Evolutionary conservation across 176 grass and related monocot species (phyloP).

Genomic region (Paspalum notatum): DNA sequence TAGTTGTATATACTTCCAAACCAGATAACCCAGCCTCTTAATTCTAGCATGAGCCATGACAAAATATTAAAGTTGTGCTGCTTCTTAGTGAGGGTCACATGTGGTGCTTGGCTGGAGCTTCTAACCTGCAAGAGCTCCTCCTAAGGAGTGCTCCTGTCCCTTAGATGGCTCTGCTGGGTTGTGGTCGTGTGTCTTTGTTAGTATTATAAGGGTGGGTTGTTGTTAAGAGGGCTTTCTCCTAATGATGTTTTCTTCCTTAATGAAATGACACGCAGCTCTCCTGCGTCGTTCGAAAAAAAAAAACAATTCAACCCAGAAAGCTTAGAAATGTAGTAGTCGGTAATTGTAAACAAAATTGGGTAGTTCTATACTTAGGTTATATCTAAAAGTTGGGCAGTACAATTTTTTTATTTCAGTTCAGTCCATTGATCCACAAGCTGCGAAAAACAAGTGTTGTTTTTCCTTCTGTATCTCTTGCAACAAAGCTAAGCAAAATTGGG

Average conservation of each 20-base stretch:
- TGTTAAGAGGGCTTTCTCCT: too few species aligned
- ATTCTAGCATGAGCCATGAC: neutral
- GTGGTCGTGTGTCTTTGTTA: too few species aligned
- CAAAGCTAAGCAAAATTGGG: neutral
- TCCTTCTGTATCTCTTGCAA: too few species aligned
- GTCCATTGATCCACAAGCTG: neutral
- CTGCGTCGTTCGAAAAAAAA: too few species aligned
- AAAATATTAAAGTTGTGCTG: slow-evolving; percentile 6
- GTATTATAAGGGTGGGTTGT: too few species aligned
- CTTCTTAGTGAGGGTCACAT: too few species aligned
- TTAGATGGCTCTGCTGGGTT: too few species aligned
- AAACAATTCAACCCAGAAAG: slow-evolving; percentile 15
- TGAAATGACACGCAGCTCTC: too few species aligned
- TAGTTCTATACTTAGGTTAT: neutral
- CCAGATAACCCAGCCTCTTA: neutral
- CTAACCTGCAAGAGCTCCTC: too few species aligned
- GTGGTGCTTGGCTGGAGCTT: too few species aligned
- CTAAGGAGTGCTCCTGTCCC: too few species aligned
- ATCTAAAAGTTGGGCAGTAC: neutral
- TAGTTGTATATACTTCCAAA: neutral
- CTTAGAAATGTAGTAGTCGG: slow-evolving; percentile 1
- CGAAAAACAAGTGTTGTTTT: neutral
- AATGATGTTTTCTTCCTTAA: too few species aligned
- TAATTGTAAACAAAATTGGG: neutral
- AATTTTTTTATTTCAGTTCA: slow-evolving; percentile 7